Evolutionary conservation across 164 flowering plant species (phyloP), one percentile per base, ranked within the genome.

Genomic region (Houttuynia cordata): DNA sequence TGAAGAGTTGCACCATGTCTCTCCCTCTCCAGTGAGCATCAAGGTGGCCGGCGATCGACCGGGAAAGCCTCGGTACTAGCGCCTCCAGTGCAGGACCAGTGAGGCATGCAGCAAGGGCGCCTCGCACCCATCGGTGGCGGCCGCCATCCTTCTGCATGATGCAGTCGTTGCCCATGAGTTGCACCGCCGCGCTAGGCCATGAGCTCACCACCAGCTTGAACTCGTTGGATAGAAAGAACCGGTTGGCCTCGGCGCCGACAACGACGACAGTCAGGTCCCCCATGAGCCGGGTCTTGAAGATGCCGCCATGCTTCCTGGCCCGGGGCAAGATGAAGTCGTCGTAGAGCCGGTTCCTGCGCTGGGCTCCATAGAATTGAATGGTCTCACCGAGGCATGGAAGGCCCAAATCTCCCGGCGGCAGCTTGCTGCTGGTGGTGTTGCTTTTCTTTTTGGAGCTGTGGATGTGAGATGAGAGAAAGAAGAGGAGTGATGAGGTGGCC

Each of bases 371-470:
- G 75, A 88, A 88, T 13, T 75, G 80, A 41, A 77, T 54, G 0
- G 96, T 88, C 55, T 88, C 88, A 0, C 96, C 96, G 0, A 88
- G 77, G 84, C 81, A 80, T n/a, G 93, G 87, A 24, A 78, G 70
- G 9, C 88, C 96, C 83, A 84, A 67, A 4, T 70, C 69, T 10
- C 96, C 96, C 8, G 90, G 92, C 17, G 91, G 96, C 0, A 80
- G 68, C 30, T 57, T 69, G 42, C 17, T 17, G 14, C 49, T 45
- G 49, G 13, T 45, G 49, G 49, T 17, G 12, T 45, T 12, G 14
- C 12, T 12, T 14, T 45, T 45, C 49, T 45, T 45, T 45, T 2
- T 45, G 2, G 37, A 30, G 37, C 4, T 30, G 37, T 30, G n/a
- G n/a, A n/a, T 30, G 37, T 30, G 37, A 30, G 37, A 30, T 30